These are phyloP conservation scores for Metschnikowia aberdeeniae DNA, from an alignment of 805 yeast species.

Conservation along the genomic window DNA sequence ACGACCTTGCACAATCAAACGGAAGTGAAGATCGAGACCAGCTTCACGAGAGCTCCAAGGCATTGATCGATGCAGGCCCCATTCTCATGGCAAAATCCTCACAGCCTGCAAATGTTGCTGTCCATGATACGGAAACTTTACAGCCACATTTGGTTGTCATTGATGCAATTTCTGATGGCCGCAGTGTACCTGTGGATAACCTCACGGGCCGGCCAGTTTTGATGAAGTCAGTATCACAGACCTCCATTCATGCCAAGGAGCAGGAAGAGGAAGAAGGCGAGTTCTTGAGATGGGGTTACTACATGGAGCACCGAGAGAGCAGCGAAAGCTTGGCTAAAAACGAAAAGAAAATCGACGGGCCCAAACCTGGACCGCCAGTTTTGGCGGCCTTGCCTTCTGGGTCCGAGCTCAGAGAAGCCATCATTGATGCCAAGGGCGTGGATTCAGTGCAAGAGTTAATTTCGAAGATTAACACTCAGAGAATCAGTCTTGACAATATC, in stretches of 20 bases:
- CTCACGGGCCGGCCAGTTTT: slow-evolving; percentile 70
- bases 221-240: slow-evolving; percentile 59
- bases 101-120: slow-evolving; percentile 2
- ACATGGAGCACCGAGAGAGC: slow-evolving; percentile 58
- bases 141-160: slow-evolving; percentile 71
- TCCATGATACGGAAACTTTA: slow-evolving; percentile 18
- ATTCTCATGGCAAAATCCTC: slow-evolving; percentile 31
- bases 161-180: slow-evolving; percentile 54
- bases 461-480: slow-evolving; percentile 55
- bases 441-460: slow-evolving; percentile 66
- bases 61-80: slow-evolving; percentile 50
- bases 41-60: slow-evolving; percentile 48
- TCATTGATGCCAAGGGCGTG: slow-evolving; percentile 72
- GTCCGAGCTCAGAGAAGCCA: slow-evolving; percentile 52
- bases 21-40: slow-evolving; percentile 20
- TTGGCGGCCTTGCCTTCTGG: slow-evolving; percentile 50
- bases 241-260: slow-evolving; percentile 62
- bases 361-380: slow-evolving; percentile 21
- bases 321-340: slow-evolving; percentile 11
- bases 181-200: slow-evolving; percentile 55
- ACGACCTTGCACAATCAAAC: neutral
- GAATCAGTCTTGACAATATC: slow-evolving; percentile 48
- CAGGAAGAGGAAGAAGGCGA: slow-evolving; percentile 93
- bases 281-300: slow-evolving; percentile 80
- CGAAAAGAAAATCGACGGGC: slow-evolving; percentile 5